Evolutionary conservation across 352 stramenopile species (phyloP).

Genomic region (Phytophthora colocasiae): DNA sequence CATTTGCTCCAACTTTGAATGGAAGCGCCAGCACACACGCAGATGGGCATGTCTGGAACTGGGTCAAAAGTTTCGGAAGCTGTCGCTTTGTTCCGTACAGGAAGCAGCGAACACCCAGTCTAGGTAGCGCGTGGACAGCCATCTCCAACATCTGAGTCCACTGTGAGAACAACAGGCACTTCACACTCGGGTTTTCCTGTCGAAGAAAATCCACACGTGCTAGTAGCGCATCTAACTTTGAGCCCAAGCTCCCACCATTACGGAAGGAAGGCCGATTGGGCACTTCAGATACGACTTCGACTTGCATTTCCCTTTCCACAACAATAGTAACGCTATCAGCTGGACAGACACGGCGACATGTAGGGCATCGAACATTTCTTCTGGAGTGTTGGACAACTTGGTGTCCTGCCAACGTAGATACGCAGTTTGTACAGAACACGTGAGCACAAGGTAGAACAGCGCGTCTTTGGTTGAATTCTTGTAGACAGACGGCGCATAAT

Average conservation of each 20-base stretch:
- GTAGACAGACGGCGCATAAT: constrained; percentile 83
- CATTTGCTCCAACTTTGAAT: constrained; percentile 91
- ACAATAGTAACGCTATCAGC: constrained; percentile 36
- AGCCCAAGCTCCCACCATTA: constrained; percentile 55
- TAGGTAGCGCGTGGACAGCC: constrained; percentile 30
- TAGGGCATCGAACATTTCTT: constrained; percentile 60
- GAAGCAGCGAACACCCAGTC: constrained; percentile 77
- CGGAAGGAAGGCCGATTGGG: not conserved
- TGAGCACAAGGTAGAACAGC: constrained; percentile 90
- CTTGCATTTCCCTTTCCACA: constrained; percentile 13
- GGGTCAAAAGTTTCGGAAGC: constrained; percentile 49
- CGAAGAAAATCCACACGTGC: constrained; percentile 55
- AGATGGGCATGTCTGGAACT: constrained; percentile 59
- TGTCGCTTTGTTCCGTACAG: constrained; percentile 65
- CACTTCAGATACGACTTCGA: not conserved
- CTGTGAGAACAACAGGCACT: constrained; percentile 92
- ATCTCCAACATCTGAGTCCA: constrained; percentile 89
- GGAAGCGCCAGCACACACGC: constrained; percentile 77
- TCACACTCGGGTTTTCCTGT: constrained; percentile 66
- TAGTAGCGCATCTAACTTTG: constrained; percentile 76
- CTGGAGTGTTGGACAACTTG: constrained; percentile 6
- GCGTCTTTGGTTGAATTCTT: constrained; percentile 62
- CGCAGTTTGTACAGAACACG: constrained; percentile 70
- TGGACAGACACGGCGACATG: constrained; percentile 50
- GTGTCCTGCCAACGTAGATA: constrained; percentile 42